Evolutionary conservation across 768 basidiomycete genomes (phyloP), one percentile per base, ranked within the genome.

Genomic region (Tulasnella sp.): DNA sequence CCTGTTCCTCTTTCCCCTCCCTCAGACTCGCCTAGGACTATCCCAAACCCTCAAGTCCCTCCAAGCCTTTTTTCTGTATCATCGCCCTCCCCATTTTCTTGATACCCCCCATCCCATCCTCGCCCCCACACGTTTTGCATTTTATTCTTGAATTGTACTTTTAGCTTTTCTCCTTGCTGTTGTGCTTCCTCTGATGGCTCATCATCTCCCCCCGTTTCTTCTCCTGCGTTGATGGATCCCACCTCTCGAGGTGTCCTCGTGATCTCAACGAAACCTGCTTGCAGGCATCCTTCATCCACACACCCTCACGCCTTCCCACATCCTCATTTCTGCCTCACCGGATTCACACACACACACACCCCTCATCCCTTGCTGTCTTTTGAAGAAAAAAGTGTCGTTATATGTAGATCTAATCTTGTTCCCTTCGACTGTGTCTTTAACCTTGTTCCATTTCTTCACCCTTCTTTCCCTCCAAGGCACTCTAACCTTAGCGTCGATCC

Each of bases 11-110:
- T 25, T 46, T 48, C 31, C 34, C 50, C 4, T 37, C 29, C 35
- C 21, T 52, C 58, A 21, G 49, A 29, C 36, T 49, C 27, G 19
- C 46, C 45, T 49, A 23, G 21, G 21, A 19, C 50, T 59, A 36
- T 50, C n/a, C n/a, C n/a, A n/a, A n/a, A n/a, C n/a, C n/a, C n/a
- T n/a, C n/a, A n/a, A n/a, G n/a, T n/a, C n/a, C n/a, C n/a, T n/a
- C n/a, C n/a, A 17, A 5, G 14, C 53, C 45, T 39, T 39, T 12
- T 39, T 39, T 19, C 12, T 39, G 37, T 12, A 39, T 12, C 34
- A 23, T 37, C 31, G 11, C 50, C 32, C 32, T 3, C 3, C 50
- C 23, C 23, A 35, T 17, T 51, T 19, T 19, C 19, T 19, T 12
- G 37, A 39, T 39, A 39, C 19, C 19, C 37, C 37, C 37, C 19